Conservation (phyloP, 129 eudicot species). For the Flaveria sonorensis region DNA sequence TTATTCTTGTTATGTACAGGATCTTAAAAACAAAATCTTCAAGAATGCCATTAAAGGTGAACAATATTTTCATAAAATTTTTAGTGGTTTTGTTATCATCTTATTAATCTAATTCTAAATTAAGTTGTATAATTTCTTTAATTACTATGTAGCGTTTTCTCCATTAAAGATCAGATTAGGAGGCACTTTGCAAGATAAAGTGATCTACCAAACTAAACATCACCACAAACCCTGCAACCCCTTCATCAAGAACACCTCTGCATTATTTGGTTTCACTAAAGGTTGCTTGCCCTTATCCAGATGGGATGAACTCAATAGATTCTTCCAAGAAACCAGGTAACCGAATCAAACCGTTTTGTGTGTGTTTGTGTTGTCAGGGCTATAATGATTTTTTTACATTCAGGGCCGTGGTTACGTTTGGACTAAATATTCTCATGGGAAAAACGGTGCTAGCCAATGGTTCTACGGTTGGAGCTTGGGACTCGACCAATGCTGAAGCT, state of each 20-base stretch:
- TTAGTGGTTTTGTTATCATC: neutral
- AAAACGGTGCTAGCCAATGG: conserved; percentile 42
- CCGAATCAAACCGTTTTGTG: conserved; percentile 11
- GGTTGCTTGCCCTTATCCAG: conserved; percentile 73
- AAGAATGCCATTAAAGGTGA: conserved; percentile 75
- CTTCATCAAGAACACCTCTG: conserved; percentile 46
- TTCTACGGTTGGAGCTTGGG: conserved; percentile 70
- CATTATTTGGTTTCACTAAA: conserved; percentile 54
- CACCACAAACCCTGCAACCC: conserved; percentile 51
- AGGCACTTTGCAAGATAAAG: conserved; percentile 83
- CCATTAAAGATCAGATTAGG: conserved; percentile 93
- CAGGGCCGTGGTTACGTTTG: conserved; percentile 70
- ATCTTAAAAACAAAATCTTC: conserved; percentile 58
- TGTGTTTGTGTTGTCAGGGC: neutral
- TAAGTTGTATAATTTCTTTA: neutral
- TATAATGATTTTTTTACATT: conserved; percentile 5
- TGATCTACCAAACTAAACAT: conserved; percentile 61
- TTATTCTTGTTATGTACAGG: conserved; percentile 49
- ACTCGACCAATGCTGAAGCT: conserved; percentile 64
- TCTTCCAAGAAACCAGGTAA: conserved; percentile 67
- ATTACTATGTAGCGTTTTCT: conserved; percentile 63
- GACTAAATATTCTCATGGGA: conserved; percentile 76
- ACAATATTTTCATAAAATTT: neutral
- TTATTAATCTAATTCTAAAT: neutral
- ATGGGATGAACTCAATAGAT: conserved; percentile 79